Conservation (phyloP, 495 filamentous ascomycete genomes). For the Tuber umbilicatum region DNA sequence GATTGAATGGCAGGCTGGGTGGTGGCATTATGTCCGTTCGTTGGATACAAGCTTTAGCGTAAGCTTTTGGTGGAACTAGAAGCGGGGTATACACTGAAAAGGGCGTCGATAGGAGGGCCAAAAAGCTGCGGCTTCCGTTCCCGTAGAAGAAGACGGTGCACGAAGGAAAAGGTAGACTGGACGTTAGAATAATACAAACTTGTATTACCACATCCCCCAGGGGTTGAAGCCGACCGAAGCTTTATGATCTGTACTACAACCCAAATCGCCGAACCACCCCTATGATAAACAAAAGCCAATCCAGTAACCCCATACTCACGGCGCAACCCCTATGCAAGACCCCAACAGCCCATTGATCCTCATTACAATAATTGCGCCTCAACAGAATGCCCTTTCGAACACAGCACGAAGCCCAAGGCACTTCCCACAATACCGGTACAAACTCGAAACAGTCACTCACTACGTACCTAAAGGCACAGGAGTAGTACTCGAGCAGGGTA, state of each 20-base stretch:
- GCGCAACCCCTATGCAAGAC: neutral
- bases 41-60: slow-evolving; percentile 85
- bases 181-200: neutral
- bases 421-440: no score
- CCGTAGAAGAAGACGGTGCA: neutral
- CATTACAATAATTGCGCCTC: neutral
- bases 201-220: neutral
- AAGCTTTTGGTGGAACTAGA: slow-evolving; percentile 92
- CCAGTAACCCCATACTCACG: neutral
- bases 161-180: neutral
- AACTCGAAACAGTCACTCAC: no score
- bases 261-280: neutral
- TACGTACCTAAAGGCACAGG: no score
- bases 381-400: no score
- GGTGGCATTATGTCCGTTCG: slow-evolving; percentile 97
- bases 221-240: neutral
- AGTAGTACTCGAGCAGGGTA: no score
- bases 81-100: neutral
- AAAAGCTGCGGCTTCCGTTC: neutral
- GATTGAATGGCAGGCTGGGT: slow-evolving; percentile 51
- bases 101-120: neutral
- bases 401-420: no score
- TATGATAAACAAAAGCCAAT: neutral
- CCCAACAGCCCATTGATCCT: neutral
- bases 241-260: neutral